Evolutionary conservation across 768 basidiomycete genomes (phyloP), one percentile per base, ranked within the genome.

Genomic region (Auricularia heimuer): DNA sequence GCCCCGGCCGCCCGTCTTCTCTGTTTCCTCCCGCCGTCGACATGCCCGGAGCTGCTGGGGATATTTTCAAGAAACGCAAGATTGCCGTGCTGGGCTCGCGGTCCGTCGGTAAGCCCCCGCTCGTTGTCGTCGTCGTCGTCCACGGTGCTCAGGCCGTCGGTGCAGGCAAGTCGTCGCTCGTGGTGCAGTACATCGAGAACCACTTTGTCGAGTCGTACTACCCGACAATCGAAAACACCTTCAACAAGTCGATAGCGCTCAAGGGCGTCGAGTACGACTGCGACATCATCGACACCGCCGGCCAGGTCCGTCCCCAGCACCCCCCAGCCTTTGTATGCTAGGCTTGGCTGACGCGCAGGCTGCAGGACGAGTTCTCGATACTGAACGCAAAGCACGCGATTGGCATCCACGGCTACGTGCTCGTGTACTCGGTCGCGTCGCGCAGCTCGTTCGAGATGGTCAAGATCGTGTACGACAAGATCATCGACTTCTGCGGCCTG

Each of bases 261-360:
- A 92, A 91, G 64, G 95, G 94, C 62, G 82, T 88, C 37, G 92
- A 95, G 71, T 98, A 94, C 72, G 89, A 94, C 67, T 95, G 94
- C 77, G 94, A 96, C 77, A 95, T 98, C 78, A 92, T 98, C 70
- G 96, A 98, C 75, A 96, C 94, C 68, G 96, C 96, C 62, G 96
- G 96, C 35, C 96, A 98, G 39, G 39, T 42, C 8, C 60, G 39
- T 64, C 64, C 37, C 65, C 58, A 4, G 35, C 65, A 42, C 67
- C 66, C 61, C 33, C 36, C 63, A 21, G 65, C 58, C 56, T 1
- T 35, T 37, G 62, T 66, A 16, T 36, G 35, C 34, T 65, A 37
- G 33, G 3, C 45, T 18, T 36, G 44, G 34, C 37, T 16, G 60
- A 16, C 73, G 93, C 3, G 39, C 29, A 29, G 29, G 39, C 8